Base-by-base conservation (phyloP, 306 rosid species). In the Rubus parviflorus region DNA sequence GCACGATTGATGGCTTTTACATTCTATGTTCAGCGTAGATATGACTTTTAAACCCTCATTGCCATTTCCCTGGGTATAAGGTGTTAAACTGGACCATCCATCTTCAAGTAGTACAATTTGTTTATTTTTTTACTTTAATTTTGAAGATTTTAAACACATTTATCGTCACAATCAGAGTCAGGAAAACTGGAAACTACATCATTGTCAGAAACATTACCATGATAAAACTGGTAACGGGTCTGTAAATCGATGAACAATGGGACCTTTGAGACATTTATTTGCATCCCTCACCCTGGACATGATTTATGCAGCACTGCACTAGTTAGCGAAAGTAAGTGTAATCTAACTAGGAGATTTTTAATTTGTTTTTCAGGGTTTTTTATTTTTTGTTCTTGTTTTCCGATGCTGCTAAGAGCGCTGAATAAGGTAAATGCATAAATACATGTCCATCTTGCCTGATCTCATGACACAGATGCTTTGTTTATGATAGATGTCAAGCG, bases 401-500 rank as follows among this genome's bases (percentile, higher is more conserved):
- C 80, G 79, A 79, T 86, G 90, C 75, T 84, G 87, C 79, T 82
- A 84, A 86, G 95, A 87, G 89, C 87, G 89, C 81, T 82, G 88
- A 81, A 84, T 90, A 77, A 95, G 99, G 99, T 88, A 92, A 82
- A 81, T 90, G 80, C 86, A 85, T 86, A 79, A 88, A 88, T 92
- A 77, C 89, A 78, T 95, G 92, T 83, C 80, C 85, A 83, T 90
- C 85, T 87, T 90, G 84, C 89, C 81, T 88, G 84, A 88, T 92
- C 89, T 88, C 91, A 90, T 96, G 93, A 96, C 91, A 89, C 90
- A 78, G 76, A 89, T 96, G 97, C 97, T 96, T 96, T 96, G 87
- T 96, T 92, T 91, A 96, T 96, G 98, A 89, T 96, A 96, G 99
- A 96, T 96, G 89, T 20, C 99, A 86, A 89, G 98, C 94, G 98